These are phyloP conservation scores for Pezizomycotina sp. DNA, from an alignment of 2,329 filamentous ascomycete species.

Conservation along the genomic window DNA sequence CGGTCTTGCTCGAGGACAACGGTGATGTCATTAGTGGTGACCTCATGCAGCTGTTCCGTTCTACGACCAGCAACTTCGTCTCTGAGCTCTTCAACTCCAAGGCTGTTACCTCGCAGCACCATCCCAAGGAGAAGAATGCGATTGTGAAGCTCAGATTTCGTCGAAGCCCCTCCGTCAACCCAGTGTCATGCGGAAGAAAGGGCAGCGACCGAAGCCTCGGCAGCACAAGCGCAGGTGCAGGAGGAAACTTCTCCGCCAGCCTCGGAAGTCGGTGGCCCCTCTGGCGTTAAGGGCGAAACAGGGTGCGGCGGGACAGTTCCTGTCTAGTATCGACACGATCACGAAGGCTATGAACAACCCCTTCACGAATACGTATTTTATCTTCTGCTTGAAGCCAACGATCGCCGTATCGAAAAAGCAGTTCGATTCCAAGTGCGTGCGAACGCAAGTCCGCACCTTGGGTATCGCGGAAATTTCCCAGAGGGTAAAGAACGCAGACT, in stretches of 20 bases:
- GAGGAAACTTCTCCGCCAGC: slow-evolving; percentile 27
- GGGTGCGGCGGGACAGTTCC: slow-evolving; percentile 81
- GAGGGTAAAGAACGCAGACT: slow-evolving; percentile 78
- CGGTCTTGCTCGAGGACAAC: slow-evolving; percentile 82
- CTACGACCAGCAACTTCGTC: slow-evolving; percentile 77
- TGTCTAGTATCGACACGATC: slow-evolving; percentile 76
- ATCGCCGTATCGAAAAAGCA: slow-evolving; percentile 99
- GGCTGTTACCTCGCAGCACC: slow-evolving; percentile 77
- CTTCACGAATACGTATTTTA: slow-evolving; percentile 83
- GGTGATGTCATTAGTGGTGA: slow-evolving; percentile 91
- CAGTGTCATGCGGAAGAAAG: slow-evolving; percentile 73
- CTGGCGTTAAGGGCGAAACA: slow-evolving; percentile 49
- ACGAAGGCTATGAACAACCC: slow-evolving; percentile 67
- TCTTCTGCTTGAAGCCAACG: slow-evolving; percentile 95
- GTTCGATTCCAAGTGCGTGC: slow-evolving; percentile 96
- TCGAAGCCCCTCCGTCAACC: slow-evolving; percentile 87
- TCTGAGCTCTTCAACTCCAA: slow-evolving; percentile 89
- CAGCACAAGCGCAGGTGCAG: slow-evolving; percentile 25
- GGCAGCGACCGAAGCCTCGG: slow-evolving; percentile 33
- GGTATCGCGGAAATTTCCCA: slow-evolving; percentile 96
- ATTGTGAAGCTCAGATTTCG: slow-evolving; percentile 90
- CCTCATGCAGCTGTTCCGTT: slow-evolving; percentile 81
- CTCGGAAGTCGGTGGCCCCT: slow-evolving; percentile 24
- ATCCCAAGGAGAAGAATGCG: slow-evolving; percentile 74
- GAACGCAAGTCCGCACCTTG: slow-evolving; percentile 83